These are phyloP conservation scores for Bremia lactucae DNA, from an alignment of 352 stramenopile genomes.

Conservation along the genomic window DNA sequence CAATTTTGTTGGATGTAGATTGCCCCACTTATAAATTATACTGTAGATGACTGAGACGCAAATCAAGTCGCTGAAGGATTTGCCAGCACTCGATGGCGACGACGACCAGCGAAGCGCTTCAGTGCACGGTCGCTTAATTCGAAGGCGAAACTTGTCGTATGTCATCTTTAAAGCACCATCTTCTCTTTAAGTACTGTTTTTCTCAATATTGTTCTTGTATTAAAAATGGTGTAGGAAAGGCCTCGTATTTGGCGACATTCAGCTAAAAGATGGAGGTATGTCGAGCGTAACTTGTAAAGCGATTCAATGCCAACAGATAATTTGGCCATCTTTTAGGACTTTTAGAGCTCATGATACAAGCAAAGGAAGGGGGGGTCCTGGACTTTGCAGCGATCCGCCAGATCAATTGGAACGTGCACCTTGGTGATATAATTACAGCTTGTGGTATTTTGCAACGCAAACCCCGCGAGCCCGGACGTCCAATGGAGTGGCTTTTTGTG, in stretches of 20 bases:
- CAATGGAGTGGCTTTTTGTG: constrained; percentile 42
- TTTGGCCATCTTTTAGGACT: constrained; percentile 25
- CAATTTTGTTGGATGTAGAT: too few relatives aligned
- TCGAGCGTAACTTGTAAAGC: not conserved
- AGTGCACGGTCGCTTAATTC: constrained; percentile 58
- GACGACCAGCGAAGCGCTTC: constrained; percentile 11
- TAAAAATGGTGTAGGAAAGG: constrained; percentile 39
- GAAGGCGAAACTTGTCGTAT: constrained; percentile 79
- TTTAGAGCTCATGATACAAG: constrained; percentile 78
- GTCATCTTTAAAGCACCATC: constrained; percentile 5
- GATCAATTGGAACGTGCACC: constrained; percentile 75
- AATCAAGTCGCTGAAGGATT: constrained; percentile 7
- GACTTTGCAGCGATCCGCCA: constrained; percentile 49
- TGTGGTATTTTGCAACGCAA: constrained; percentile 37
- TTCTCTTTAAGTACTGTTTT: not conserved
- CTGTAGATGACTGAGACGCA: constrained; percentile 20
- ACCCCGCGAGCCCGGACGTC: constrained; percentile 7
- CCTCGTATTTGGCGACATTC: constrained; percentile 75
- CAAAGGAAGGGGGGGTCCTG: constrained; percentile 38
- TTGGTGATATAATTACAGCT: constrained; percentile 50
- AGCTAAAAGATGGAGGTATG: constrained; percentile 48
- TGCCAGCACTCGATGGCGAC: constrained; percentile 5
- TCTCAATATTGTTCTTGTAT: not conserved
- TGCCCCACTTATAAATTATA: too few relatives aligned
- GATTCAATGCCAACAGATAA: not conserved